phyloP scores from a whole-genome alignment of 2,329 filamentous ascomycete species.

The Curvularia hawaiiensis region DNA sequence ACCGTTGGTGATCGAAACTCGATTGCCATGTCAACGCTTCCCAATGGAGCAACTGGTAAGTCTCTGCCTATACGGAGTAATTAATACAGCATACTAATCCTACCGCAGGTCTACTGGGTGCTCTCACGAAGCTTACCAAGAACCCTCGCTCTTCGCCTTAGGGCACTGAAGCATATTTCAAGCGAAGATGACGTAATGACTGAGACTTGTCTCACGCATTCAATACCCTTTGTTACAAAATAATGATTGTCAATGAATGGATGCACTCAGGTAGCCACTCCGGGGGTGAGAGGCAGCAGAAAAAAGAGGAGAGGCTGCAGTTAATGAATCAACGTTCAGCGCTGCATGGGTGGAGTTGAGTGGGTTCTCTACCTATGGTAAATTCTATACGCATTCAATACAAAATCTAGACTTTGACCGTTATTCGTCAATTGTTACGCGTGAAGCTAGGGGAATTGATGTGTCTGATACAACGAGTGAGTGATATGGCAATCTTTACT shows the following conservation, averaged over 20 bases:
- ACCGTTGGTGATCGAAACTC: conserved; percentile 88
- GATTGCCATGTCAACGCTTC: conserved; percentile 81
- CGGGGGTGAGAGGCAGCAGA: not conserved
- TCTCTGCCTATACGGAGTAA: conserved; percentile 17
- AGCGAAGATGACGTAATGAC: conserved; percentile 3
- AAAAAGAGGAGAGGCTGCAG: not conserved
- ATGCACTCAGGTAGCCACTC: not conserved
- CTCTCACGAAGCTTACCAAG: conserved; percentile 38
- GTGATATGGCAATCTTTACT: no score
- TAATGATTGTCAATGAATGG: conserved; percentile 6
- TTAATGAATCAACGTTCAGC: conserved; percentile 10
- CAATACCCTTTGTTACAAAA: conserved; percentile 10
- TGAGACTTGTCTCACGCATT: conserved; percentile 6
- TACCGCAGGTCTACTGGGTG: conserved; percentile 36
- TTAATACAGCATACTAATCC: conserved; percentile 13
- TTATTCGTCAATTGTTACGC: no score
- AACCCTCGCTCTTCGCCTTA: conserved; percentile 12
- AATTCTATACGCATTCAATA: conserved; percentile 5
- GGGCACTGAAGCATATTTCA: not conserved
- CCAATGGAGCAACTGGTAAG: conserved; percentile 89
- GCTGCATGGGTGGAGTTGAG: conserved; percentile 12
- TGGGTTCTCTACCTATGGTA: conserved; percentile 5
- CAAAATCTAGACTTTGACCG: not conserved
- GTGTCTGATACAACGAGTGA: no score
- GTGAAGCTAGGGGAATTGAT: no score